Percentiles rank a stretch among this genome's conserved stretches.
These are phyloP conservation scores for Hymenoscyphus repandus DNA, from an alignment of 2,329 filamentous ascomycete genomes.

Conservation along the genomic window DNA sequence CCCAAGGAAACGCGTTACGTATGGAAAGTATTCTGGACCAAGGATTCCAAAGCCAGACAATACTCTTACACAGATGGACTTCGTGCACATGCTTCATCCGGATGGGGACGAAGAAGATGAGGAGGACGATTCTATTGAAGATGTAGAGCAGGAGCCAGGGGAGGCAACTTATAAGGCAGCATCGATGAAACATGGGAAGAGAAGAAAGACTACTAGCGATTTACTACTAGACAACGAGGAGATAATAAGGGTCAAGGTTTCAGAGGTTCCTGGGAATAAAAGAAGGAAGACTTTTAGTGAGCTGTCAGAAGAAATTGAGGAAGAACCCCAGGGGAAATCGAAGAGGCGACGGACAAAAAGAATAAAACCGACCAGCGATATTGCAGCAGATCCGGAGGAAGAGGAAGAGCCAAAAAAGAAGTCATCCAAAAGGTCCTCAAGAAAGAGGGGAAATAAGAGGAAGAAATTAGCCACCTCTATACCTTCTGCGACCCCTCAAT, in stretches of 20 bases:
- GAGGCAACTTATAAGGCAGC: constrained; percentile 15
- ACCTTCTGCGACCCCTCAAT: constrained; percentile 11
- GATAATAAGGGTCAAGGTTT: too few species aligned
- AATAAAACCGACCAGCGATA: not conserved
- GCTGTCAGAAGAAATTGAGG: too few species aligned
- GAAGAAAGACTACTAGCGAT: constrained; percentile 14
- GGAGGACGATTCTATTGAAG: not conserved
- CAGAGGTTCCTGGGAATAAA: too few species aligned
- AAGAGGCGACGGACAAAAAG: too few species aligned
- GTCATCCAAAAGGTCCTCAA: constrained; percentile 14
- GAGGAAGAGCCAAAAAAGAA: constrained; percentile 10
- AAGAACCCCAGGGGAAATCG: too few species aligned
- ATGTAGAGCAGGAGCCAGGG: constrained; percentile 3
- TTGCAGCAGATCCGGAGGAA: constrained; percentile 10
- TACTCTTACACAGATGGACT: constrained; percentile 30
- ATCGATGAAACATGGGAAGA: constrained; percentile 15
- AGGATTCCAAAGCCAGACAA: constrained; percentile 19
- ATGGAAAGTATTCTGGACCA: constrained; percentile 20
- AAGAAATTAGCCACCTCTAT: constrained; percentile 21
- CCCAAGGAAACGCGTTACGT: constrained; percentile 20
- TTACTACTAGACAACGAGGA: too few species aligned
- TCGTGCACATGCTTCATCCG: constrained; percentile 10
- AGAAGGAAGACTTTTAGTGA: too few species aligned
- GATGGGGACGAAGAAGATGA: constrained; percentile 7
- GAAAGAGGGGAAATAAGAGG: constrained; percentile 19